Evolutionary conservation across 495 filamentous ascomycete genomes (phyloP).

Genomic region (Trichoderma gamsii): DNA sequence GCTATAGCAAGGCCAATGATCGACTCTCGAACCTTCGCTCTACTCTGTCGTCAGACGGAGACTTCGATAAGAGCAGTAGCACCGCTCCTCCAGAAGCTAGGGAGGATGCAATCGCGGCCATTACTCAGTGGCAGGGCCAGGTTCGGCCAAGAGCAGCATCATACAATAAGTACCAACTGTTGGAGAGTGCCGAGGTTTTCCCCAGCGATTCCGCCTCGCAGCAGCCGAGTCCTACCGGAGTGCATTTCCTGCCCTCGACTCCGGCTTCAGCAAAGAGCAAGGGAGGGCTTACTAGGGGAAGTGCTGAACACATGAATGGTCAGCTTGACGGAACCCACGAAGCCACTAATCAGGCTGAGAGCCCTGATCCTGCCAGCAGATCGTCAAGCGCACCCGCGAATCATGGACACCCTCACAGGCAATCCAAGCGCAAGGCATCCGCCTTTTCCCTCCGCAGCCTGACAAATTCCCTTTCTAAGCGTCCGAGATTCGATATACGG

Average conservation of each 20-base stretch:
- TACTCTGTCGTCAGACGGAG: background rate
- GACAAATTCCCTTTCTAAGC: slow-evolving; percentile 4
- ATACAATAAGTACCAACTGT: background rate
- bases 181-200: background rate
- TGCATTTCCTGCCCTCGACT: background rate
- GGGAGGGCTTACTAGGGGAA: background rate
- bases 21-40: background rate
- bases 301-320: background rate
- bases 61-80: background rate
- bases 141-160: background rate
- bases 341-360: background rate
- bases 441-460: background rate
- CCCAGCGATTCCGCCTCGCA: slow-evolving; percentile 2
- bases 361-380: background rate
- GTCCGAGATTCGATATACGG: background rate
- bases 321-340: background rate
- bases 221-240: background rate
- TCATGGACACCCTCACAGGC: background rate
- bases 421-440: slow-evolving; percentile 9
- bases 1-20: slow-evolving; percentile 6
- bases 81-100: background rate
- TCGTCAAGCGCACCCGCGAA: background rate
- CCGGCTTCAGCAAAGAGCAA: background rate
- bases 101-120: background rate
- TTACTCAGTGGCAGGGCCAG: background rate